Evolutionary conservation across 2,329 filamentous ascomycete species (phyloP), one percentile per base, ranked within the genome.

Genomic region (Fusarium nisikadoi): DNA sequence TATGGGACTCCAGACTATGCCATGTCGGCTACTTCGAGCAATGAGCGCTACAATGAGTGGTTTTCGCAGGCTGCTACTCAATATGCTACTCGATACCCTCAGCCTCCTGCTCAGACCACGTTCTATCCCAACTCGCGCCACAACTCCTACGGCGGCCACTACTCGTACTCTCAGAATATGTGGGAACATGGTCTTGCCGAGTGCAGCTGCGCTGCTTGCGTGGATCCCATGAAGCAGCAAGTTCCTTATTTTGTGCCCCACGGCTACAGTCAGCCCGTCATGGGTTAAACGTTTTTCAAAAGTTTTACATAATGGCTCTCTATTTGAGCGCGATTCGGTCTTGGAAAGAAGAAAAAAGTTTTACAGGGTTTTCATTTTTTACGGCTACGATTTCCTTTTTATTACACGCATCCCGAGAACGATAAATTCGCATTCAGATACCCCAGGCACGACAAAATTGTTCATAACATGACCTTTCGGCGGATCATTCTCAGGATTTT

Each of bases 1-100:
- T 90, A 90, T 62, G 87, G 88, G 46, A 90, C 88, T 1, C 88
- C 88, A 8, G 88, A 90, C 73, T 88, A 89, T 70, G 81, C 84
- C 53, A 85, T 86, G 78, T 89, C 88, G 45, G 86, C 88, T 8
- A 83, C 87, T 0, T 86, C 87, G 2, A 83, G 84, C 71, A 89
- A 89, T 61, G 81, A 84, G 27, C 86, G 84, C 39, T 90, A 90
- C 79, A 86, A 87, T 31, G 88, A 90, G 46, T 90, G 86, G 86
- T 89, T 90, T 66, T 80, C 82, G 13, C 83, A 85, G 64, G 81
- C 82, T 42, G 78, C 81, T 27, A 80, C 81, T 11, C 83, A 84
- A 75, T 84, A 85, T 68, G 81, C 82, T 70, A 82, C 67, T 23
- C 83, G 84, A 23, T 87, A 86, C 62, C 83, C 85, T 53, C 83